Evolutionary conservation across 495 filamentous ascomycete species (phyloP), one percentile per base, ranked within the genome.

Genomic region (Hypoxylon crocopeplum): DNA sequence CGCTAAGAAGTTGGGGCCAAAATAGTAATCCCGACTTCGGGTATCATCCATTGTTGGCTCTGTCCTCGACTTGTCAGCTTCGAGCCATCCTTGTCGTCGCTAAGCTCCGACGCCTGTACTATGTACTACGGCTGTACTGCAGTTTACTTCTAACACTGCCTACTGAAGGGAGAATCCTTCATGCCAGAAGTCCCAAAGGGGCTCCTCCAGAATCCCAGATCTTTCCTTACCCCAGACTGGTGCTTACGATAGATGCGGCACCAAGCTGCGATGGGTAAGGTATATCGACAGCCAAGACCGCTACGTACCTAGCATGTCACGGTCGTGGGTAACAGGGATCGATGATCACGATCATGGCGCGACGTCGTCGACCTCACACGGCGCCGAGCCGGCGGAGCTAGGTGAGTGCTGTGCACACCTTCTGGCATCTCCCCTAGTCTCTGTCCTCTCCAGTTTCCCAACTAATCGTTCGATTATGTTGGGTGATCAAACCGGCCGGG

Each of bases 191-290:
- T 49, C 36, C 45, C 50, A 45, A 56, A 2, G 13, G n/a, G 13
- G 13, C 34, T 38, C 15, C 3, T 19, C 15, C 34, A 19, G 15
- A 38, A 34, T 34, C 29, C 55, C 55, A 64, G 61, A 64, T 64
- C 61, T 56, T 64, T 64, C 36, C 61, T 64, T 64, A 64, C 61
- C 61, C 61, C 61, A 64, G 61, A 64, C 61, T 64, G 61, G 61
- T 64, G 61, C 61, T 64, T 64, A 64, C 61, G 50, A 59, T 64
- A 36, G 45, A 64, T 59, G 61, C 49, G 48, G 61, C 61, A 49
- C 61, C 55, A 64, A 40, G 19, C 61, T 59, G 38, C 34, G 61
- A 59, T 64, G 61, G 61, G 61, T 64, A 50, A 64, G 61, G 61
- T 64, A 64, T 64, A 59, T 32, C 55, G 33, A 64, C 12, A 41